These are phyloP conservation scores for Trichoderma semiorbis DNA, from an alignment of 2,329 filamentous ascomycete genomes.

Conservation along the genomic window DNA sequence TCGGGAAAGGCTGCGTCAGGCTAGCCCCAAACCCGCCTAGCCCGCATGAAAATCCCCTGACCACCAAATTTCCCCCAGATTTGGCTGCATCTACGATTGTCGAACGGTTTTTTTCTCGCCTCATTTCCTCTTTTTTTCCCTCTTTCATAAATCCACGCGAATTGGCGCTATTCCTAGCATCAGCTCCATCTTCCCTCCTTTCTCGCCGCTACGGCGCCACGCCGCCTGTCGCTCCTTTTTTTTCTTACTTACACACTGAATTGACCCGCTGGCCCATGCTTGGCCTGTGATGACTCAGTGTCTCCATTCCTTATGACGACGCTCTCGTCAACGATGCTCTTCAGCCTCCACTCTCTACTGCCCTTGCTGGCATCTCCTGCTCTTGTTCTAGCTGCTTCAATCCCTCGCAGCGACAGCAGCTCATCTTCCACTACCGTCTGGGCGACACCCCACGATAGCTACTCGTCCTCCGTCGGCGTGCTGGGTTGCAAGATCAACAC, in stretches of 20 bases:
- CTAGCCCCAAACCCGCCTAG: conserved; percentile 1
- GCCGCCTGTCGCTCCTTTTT: conserved; percentile 15
- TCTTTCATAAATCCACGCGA: not conserved
- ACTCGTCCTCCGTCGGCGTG: conserved; percentile 56
- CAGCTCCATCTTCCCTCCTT: not conserved
- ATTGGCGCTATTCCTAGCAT: not conserved
- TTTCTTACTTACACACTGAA: not conserved
- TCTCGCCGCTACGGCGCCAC: not conserved
- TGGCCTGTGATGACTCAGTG: not conserved
- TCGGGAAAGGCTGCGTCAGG: not conserved
- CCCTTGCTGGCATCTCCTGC: not conserved
- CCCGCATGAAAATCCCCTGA: not conserved
- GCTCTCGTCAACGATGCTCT: not conserved
- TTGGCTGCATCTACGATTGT: conserved; percentile 4
- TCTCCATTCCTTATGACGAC: conserved; percentile 15
- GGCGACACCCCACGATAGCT: conserved; percentile 54
- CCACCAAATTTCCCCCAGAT: conserved; percentile 17
- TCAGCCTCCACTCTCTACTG: conserved; percentile 7
- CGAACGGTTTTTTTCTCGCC: not conserved
- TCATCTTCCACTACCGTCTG: conserved; percentile 23
- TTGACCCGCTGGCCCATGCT: not conserved
- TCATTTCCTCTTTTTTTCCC: not conserved
- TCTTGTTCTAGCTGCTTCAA: not conserved
- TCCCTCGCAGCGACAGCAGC: not conserved
- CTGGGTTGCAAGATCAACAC: conserved; percentile 60